Conservation (phyloP, 495 filamentous ascomycete genomes). For the Terfezia boudieri region DNA sequence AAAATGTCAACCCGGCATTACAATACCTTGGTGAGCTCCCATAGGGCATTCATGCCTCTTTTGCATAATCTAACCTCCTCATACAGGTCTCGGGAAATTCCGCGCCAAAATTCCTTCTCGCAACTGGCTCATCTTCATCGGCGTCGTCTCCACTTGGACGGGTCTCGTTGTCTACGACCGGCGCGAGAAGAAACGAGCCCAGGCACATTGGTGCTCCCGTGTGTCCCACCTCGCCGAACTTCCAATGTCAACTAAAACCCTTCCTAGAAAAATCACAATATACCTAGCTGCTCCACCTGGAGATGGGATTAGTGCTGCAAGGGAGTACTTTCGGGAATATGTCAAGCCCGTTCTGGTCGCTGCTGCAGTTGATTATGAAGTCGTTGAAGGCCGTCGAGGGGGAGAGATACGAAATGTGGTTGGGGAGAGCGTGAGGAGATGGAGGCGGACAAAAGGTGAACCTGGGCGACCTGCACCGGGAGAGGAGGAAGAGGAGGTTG, state of each 20-base stretch:
- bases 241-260: slow-evolving; percentile 38
- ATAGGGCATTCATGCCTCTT: not conserved
- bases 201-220: slow-evolving; percentile 64
- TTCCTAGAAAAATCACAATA: slow-evolving; percentile 70
- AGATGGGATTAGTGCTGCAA: slow-evolving; percentile 55
- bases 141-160: slow-evolving; percentile 52
- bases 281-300: slow-evolving; percentile 68
- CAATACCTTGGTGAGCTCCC: slow-evolving; percentile 6
- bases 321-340: slow-evolving; percentile 89
- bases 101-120: slow-evolving; percentile 75
- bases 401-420: slow-evolving; percentile 66
- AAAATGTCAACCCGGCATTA: slow-evolving; percentile 11
- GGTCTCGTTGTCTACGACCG: slow-evolving; percentile 72
- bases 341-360: slow-evolving; percentile 83
- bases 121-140: slow-evolving; percentile 91
- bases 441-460: slow-evolving; percentile 26
- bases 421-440: slow-evolving; percentile 57
- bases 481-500: slow-evolving; percentile 35
- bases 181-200: slow-evolving; percentile 57
- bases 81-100: slow-evolving; percentile 49
- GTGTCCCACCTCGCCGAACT: slow-evolving; percentile 76
- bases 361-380: slow-evolving; percentile 81
- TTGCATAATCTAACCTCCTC: slow-evolving; percentile 1
- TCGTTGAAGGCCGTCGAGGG: slow-evolving; percentile 71
- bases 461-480: slow-evolving; percentile 28